A percentile compares a stretch with the other conserved stretches of the same genome.
These are phyloP conservation scores for Fusarium concolor DNA, from an alignment of 2,329 filamentous ascomycete genomes.

Conservation along the genomic window DNA sequence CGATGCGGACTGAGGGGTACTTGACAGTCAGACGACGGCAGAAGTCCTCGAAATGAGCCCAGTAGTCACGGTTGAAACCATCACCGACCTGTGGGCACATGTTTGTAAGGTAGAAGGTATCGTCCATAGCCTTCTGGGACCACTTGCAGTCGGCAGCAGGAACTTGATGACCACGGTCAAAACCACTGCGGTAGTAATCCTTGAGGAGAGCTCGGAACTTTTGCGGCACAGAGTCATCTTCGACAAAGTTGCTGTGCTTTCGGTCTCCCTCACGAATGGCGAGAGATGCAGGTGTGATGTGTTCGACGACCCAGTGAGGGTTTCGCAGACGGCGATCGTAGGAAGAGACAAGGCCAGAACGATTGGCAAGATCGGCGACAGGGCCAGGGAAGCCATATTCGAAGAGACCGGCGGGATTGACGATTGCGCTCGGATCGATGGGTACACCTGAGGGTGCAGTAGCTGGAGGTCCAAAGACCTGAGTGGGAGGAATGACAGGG, in stretches of 20 bases:
- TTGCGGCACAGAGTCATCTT: constrained; percentile 82
- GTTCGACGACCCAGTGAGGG: constrained; percentile 94
- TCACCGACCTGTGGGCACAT: constrained; percentile 99
- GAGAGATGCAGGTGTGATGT: constrained; percentile 92
- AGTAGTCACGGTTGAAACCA: constrained; percentile 99
- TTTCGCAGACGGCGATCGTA: constrained; percentile 93
- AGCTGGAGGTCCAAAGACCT: constrained; percentile 58
- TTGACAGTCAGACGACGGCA: constrained; percentile 82
- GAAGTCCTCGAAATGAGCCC: constrained; percentile 98
- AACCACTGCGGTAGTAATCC: constrained; percentile 95
- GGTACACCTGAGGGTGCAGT: constrained; percentile 46
- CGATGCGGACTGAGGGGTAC: constrained; percentile 90
- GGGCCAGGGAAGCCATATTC: constrained; percentile 94
- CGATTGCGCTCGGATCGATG: constrained; percentile 59
- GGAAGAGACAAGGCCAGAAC: constrained; percentile 82
- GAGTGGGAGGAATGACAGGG: constrained; percentile 67
- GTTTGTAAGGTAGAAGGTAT: constrained; percentile 91
- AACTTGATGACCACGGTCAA: constrained; percentile 96
- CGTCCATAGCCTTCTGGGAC: constrained; percentile 94
- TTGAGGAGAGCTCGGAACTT: constrained; percentile 90
- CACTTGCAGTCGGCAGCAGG: constrained; percentile 97
- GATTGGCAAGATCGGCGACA: constrained; percentile 81
- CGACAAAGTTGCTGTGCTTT: constrained; percentile 83
- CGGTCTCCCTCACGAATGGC: constrained; percentile 81
- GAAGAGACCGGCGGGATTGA: constrained; percentile 81